Evolutionary conservation across 306 rosid species (phyloP), one percentile per base, ranked within the genome.

Genomic region (Clitoria ternatea): DNA sequence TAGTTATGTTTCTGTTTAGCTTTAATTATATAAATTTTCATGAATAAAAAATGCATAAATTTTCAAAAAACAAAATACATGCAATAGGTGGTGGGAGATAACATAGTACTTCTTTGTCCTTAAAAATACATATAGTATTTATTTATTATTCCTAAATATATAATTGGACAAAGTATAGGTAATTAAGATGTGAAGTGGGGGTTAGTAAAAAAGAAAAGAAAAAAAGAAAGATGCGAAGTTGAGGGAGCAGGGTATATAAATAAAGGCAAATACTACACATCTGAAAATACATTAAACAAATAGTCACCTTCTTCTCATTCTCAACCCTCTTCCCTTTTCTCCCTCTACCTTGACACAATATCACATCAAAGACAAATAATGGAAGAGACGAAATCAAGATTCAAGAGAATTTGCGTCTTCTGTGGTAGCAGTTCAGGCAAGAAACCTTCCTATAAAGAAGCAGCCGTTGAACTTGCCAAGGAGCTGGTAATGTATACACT

Each of bases 351-450:
- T 18, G 7, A 53, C 61, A 53, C 4, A 53, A 14, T 7, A 53
- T 55, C 33, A 20, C 37, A 36, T 67, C 49, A 35, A 6, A 30
- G 12, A 5, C 27, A 18, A 35, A 91, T 90, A 35, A 91, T 90
- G 97, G 98, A 89, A 85, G 95, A 83, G 48, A 74, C 75, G 13
- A 83, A 84, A 74, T 91, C 99, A 5, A 94, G 82, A 84, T 94
- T 94, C 84, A 81, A 83, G 70, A 85, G 97, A 70, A 90, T 94
- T 77, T 90, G 98, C 78, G 98, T 94, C 5, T 94, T 87, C 61
- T 94, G 99, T 82, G 99, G 99, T 11, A 94, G 99, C 86, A 91
- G 96, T 79, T 87, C 99, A 1, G 99, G 99, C 14, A 94, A 89
- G 78, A 94, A 94, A 83, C 72, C 95, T 53, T 87, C 83, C 69